Evolutionary conservation across 371 early-diverging fungal genomes (phyloP), one percentile per base, ranked within the genome.

Genomic region (Choanephora cucurbitarum): DNA sequence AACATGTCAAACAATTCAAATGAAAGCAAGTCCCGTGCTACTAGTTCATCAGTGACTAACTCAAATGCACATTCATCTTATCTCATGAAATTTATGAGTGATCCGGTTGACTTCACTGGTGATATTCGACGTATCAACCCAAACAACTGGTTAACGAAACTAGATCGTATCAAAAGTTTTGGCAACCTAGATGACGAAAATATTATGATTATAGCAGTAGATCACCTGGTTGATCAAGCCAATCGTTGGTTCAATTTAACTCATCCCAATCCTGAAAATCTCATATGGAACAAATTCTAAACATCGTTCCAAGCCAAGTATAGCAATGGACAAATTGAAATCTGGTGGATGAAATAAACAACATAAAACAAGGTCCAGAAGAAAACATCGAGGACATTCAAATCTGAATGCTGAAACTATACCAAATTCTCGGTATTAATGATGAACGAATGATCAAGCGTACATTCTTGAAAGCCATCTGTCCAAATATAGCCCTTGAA

Each of bases 381-480:
- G 37, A 37, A 17, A 31, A 24, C 7, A 34, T 40, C 1, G 55
- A 55, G 7, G 55, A 55, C 18, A 14, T 55, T 0, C 15, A 22
- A 15, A 18, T 55, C n/a, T 11, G 31, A 19, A 21, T 55, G 22
- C 23, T 21, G 5, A 45, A 54, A 37, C 17, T 55, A 0, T 55
- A 39, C 15, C 10, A 13, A 5, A 21, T 55, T 5, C 10, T 55
- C 9, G 37, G 28, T 3, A 33, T 33, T 0, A 46, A 21, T 3
- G 34, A 40, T 39, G 17, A 46, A 1, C 11, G 23, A 13, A 24
- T 53, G 37, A 37, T 18, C 54, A 44, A 44, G 54, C 43, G 54
- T 44, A 46, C 44, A 15, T 55, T 55, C 24, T 17, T 55, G 14
- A 37, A 39, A 22, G 55, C 55, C 5, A 55, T 55, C 28, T 2